Percentiles rank a stretch among this genome's conserved stretches.
Conservation (phyloP, 345 rosid species). For the Brassica rapa region DNA sequence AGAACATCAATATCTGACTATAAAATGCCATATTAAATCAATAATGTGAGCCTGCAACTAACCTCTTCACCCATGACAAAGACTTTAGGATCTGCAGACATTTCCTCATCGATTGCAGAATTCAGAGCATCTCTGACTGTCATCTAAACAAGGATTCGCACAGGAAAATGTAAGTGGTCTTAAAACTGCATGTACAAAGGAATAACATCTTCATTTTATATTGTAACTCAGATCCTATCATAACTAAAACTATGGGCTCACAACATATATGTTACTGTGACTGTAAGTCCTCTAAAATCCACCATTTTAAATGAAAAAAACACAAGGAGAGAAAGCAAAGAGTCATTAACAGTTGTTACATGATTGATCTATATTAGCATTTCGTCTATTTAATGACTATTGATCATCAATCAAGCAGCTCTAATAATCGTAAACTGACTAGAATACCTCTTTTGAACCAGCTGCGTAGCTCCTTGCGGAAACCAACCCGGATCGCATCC, state of each 20-base stretch:
- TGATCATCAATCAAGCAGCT: background rate
- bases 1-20: conserved; percentile 12
- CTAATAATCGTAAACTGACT: background rate
- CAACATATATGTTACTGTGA: background rate
- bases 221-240: background rate
- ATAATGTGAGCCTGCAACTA: conserved; percentile 17
- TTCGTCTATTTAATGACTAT: background rate
- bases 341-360: background rate
- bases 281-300: background rate
- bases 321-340: background rate
- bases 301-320: background rate
- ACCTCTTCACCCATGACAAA: conserved; percentile 98
- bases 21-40: background rate
- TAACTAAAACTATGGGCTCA: background rate
- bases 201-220: background rate
- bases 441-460: conserved; percentile 63
- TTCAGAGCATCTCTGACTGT: conserved; percentile 79
- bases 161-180: conserved; percentile 2
- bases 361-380: background rate
- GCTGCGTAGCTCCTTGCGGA: conserved; percentile 63
- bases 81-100: conserved; percentile 96
- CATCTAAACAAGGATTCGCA: conserved; percentile 51
- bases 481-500: conserved; percentile 55
- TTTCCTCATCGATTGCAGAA: conserved; percentile 93
- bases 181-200: background rate